Percentiles rank a stretch among this genome's conserved stretches.
phyloP scores from a whole-genome alignment of 768 basidiomycete genomes.

The Mycena leptocephala region DNA sequence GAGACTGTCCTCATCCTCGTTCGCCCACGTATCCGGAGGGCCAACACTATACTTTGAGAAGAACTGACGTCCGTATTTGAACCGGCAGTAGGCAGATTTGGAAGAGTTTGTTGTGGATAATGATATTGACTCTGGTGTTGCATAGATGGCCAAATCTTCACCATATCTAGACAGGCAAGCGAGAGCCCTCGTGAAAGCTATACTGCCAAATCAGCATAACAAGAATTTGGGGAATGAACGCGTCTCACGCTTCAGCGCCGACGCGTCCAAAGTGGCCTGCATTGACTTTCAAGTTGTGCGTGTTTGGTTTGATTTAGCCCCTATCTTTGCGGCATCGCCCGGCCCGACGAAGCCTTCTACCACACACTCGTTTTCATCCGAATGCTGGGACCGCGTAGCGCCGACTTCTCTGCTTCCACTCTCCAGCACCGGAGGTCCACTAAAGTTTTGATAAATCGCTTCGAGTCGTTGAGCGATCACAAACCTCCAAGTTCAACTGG shows the following conservation, averaged over 20 bases:
- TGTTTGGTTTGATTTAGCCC: not conserved
- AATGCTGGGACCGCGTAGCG: conserved; percentile 29
- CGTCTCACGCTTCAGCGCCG: conserved; percentile 65
- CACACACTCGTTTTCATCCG: conserved; percentile 1
- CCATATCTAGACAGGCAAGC: conserved; percentile 87
- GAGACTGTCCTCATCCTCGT: conserved; percentile 55
- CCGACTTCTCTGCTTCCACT: not conserved
- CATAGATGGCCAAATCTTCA: conserved; percentile 83
- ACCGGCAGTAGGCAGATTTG: conserved; percentile 86
- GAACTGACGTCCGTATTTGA: conserved; percentile 78
- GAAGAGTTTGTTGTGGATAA: conserved; percentile 86
- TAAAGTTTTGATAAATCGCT: conserved; percentile 69
- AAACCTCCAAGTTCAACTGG: conserved; percentile 15
- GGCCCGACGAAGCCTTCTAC: not conserved
- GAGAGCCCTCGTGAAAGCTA: conserved; percentile 84
- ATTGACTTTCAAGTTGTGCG: conserved; percentile 51
- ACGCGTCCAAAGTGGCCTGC: conserved; percentile 79
- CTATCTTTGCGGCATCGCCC: not conserved
- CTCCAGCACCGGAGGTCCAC: conserved; percentile 57
- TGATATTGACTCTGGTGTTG: conserved; percentile 71
- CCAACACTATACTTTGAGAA: conserved; percentile 78
- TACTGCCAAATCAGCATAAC: conserved; percentile 34
- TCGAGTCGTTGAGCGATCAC: conserved; percentile 60
- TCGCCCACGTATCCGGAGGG: conserved; percentile 35
- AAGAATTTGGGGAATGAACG: conserved; percentile 25